These are phyloP conservation scores for Malus hybrid DNA, from an alignment of 331 rosid species.

Conservation along the genomic window DNA sequence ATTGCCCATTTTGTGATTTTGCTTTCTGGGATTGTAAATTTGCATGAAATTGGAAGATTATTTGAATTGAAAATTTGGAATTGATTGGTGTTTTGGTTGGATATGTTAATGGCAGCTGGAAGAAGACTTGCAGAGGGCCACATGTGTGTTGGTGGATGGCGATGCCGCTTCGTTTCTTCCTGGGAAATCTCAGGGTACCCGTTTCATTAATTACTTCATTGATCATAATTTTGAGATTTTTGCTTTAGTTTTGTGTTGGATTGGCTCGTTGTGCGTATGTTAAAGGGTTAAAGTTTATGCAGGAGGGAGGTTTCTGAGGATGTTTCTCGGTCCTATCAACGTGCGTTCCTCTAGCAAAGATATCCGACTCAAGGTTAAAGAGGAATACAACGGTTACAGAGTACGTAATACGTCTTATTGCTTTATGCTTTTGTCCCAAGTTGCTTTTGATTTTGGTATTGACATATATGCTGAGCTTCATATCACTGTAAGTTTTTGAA, in stretches of 20 bases:
- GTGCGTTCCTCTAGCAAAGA: slow-evolving; percentile 88
- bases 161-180: slow-evolving; percentile 84
- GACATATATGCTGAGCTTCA: background rate
- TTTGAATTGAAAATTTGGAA: background rate
- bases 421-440: background rate
- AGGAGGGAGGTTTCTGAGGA: slow-evolving; percentile 70
- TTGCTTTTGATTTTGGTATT: background rate
- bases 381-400: slow-evolving; percentile 92
- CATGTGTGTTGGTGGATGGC: slow-evolving; percentile 68
- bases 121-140: slow-evolving; percentile 79
- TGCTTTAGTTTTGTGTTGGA: background rate
- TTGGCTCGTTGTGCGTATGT: background rate
- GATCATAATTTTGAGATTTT: background rate
- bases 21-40: background rate
- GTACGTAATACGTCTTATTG: slow-evolving; percentile 26
- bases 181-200: slow-evolving; percentile 46
- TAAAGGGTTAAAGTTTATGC: background rate
- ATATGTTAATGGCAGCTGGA: slow-evolving; percentile 42
- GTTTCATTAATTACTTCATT: slow-evolving; percentile 5
- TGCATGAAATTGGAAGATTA: background rate
- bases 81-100: slow-evolving; percentile 4
- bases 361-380: slow-evolving; percentile 90
- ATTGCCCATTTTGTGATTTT: background rate
- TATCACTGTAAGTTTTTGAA: background rate
- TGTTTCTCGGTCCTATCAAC: slow-evolving; percentile 98